These are phyloP conservation scores for Lactifluus pinguis DNA, from an alignment of 768 basidiomycete genomes.

Conservation along the genomic window DNA sequence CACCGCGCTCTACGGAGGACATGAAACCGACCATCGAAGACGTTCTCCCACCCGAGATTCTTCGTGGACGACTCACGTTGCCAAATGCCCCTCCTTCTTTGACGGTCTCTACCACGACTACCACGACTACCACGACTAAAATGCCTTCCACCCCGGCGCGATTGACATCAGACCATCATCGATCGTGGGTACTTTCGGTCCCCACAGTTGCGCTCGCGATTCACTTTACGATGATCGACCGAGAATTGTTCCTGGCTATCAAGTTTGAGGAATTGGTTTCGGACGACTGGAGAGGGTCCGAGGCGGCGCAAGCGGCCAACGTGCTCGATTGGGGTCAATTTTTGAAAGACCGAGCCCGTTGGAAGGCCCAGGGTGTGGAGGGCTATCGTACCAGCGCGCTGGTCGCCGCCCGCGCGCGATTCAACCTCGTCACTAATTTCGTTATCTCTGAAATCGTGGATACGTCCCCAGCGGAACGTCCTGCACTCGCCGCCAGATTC, in stretches of 20 bases:
- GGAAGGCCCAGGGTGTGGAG: constrained; percentile 53
- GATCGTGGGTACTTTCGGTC: constrained; percentile 62
- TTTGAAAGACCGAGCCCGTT: constrained; percentile 61
- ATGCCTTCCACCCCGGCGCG: constrained; percentile 23
- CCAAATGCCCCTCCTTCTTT: constrained; percentile 19
- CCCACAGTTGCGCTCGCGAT: constrained; percentile 56
- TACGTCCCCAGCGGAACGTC: constrained; percentile 57
- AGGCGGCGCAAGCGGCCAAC: constrained; percentile 42
- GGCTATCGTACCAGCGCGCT: constrained; percentile 61
- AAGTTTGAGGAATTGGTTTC: constrained; percentile 84
- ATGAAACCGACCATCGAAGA: constrained; percentile 49
- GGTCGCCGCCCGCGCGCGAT: constrained; percentile 67
- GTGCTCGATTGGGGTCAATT: constrained; percentile 80
- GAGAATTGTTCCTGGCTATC: constrained; percentile 76
- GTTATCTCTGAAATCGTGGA: constrained; percentile 73
- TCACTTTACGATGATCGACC: constrained; percentile 82
- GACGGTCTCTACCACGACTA: constrained; percentile 16
- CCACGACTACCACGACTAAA: constrained; percentile 11
- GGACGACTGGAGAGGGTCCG: constrained; percentile 55
- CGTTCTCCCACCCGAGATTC: constrained; percentile 56
- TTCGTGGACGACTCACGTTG: constrained; percentile 44
- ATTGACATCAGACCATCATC: constrained; percentile 35
- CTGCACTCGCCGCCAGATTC: constrained; percentile 62
- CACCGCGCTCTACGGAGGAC: constrained; percentile 26
- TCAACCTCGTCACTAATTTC: constrained; percentile 79